Evolutionary conservation across 2,329 filamentous ascomycete genomes (phyloP).

Genomic region (Penicillium sp.): DNA sequence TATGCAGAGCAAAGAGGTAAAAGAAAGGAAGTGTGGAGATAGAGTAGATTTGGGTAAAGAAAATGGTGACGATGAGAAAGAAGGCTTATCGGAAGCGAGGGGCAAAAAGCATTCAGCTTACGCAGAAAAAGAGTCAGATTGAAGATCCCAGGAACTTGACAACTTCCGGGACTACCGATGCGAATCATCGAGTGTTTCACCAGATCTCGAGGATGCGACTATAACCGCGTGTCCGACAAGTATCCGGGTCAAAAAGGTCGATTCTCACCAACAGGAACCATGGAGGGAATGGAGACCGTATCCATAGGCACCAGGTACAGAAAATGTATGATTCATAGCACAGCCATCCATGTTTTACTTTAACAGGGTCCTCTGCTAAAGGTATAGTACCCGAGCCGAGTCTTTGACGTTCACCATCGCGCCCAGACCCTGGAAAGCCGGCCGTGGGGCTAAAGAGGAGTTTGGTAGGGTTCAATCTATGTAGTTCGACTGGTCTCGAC

Average conservation of each 20-base stretch:
- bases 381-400: constrained; percentile 5
- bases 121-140: constrained; percentile 4
- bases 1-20: constrained; percentile 9
- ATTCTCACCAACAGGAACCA: not conserved
- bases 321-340: constrained; percentile 20
- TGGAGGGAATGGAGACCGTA: not conserved
- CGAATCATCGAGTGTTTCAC: constrained; percentile 27
- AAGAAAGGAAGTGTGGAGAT: not conserved
- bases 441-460: not conserved
- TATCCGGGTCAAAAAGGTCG: not conserved
- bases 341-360: not conserved
- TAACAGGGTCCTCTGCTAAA: not conserved
- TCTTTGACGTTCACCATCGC: constrained; percentile 22
- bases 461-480: not conserved
- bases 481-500: not conserved
- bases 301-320: constrained; percentile 27
- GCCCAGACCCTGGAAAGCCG: not conserved
- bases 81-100: constrained; percentile 37
- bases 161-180: constrained; percentile 27
- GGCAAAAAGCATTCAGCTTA: constrained; percentile 17
- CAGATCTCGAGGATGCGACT: constrained; percentile 16
- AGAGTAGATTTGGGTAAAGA: not conserved
- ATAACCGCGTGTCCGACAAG: constrained; percentile 3
- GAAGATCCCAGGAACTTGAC: constrained; percentile 18
- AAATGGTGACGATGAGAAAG: constrained; percentile 28